Evolutionary conservation across 305 asterid genomes (phyloP).

Genomic region (Caryopteris hybrid): DNA sequence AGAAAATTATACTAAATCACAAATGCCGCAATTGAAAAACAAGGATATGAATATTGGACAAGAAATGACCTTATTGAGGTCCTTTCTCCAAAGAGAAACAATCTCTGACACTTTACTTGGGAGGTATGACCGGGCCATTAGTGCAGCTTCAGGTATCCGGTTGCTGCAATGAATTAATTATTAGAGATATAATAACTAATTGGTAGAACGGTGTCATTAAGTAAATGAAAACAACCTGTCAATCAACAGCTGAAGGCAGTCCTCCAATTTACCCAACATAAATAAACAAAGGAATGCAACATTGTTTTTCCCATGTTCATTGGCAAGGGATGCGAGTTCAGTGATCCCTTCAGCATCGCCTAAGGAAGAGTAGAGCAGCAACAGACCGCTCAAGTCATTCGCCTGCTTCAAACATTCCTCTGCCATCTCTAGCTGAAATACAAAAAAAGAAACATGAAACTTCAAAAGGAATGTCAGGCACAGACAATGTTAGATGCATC

Average conservation of each 20-base stretch:
- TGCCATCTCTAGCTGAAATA: slow-evolving; percentile 84
- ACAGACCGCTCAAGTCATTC: slow-evolving; percentile 88
- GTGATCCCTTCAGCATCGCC: slow-evolving; percentile 90
- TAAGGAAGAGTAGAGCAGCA: slow-evolving; percentile 84
- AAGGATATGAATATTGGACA: background rate
- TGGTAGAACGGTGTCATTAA: slow-evolving; percentile 12
- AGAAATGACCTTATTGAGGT: slow-evolving; percentile 72
- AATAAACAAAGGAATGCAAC: slow-evolving; percentile 94
- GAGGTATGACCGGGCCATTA: slow-evolving; percentile 99
- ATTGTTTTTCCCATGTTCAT: slow-evolving; percentile 88
- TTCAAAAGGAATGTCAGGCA: slow-evolving; percentile 4
- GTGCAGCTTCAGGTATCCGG: slow-evolving; percentile 99
- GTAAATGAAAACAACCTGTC: slow-evolving; percentile 60
- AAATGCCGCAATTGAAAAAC: slow-evolving; percentile 14
- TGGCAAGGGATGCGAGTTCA: slow-evolving; percentile 78
- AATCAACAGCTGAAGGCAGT: slow-evolving; percentile 87
- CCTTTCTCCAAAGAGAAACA: slow-evolving; percentile 88
- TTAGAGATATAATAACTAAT: slow-evolving; percentile 6
- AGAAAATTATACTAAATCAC: slow-evolving; percentile 1
- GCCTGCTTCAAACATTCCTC: slow-evolving; percentile 97
- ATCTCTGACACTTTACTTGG: slow-evolving; percentile 98
- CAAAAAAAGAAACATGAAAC: slow-evolving; percentile 16
- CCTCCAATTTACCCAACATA: slow-evolving; percentile 91
- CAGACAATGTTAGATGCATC: slow-evolving; percentile 13
- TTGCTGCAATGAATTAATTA: slow-evolving; percentile 50